Percentiles rank a stretch among this genome's conserved stretches.
These are phyloP conservation scores for Torulaspora franciscae DNA, from an alignment of 805 yeast species.

Conservation along the genomic window DNA sequence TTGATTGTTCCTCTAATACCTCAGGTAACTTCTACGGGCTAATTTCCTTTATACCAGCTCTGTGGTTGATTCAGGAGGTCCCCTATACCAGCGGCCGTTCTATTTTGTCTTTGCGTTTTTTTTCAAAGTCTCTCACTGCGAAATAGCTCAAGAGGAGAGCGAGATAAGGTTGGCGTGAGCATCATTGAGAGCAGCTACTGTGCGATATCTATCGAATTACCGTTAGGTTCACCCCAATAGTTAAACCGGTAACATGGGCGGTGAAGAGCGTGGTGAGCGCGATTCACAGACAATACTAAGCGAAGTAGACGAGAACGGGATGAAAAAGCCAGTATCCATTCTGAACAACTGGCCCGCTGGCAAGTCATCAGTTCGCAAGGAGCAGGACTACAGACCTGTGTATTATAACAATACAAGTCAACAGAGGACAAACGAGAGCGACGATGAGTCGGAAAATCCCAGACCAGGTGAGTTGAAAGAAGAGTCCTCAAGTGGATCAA, in stretches of 20 bases:
- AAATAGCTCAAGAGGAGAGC: no score
- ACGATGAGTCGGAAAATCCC: not conserved
- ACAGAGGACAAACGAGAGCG: not conserved
- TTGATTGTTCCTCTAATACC: no score
- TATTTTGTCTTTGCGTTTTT: no score
- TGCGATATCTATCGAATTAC: no score
- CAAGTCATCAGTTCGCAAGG: constrained; percentile 6
- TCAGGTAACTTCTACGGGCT: no score
- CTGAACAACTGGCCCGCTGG: constrained; percentile 12
- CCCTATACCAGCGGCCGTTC: no score
- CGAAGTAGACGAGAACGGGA: not conserved
- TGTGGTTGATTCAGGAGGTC: no score
- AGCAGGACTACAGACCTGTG: constrained; percentile 5
- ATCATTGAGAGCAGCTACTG: no score
- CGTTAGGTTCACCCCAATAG: no score
- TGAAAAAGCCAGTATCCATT: constrained; percentile 18
- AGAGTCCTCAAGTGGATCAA: constrained; percentile 5
- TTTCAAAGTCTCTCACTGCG: no score
- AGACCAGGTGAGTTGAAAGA: constrained; percentile 1
- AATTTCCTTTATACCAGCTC: no score
- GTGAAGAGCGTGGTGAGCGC: constrained; percentile 1
- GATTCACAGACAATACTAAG: not conserved
- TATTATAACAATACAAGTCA: not conserved
- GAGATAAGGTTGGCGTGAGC: no score
- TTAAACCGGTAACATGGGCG: not conserved